Conservation (phyloP, 2,329 filamentous ascomycete genomes). For the Talaromyces sp. region DNA sequence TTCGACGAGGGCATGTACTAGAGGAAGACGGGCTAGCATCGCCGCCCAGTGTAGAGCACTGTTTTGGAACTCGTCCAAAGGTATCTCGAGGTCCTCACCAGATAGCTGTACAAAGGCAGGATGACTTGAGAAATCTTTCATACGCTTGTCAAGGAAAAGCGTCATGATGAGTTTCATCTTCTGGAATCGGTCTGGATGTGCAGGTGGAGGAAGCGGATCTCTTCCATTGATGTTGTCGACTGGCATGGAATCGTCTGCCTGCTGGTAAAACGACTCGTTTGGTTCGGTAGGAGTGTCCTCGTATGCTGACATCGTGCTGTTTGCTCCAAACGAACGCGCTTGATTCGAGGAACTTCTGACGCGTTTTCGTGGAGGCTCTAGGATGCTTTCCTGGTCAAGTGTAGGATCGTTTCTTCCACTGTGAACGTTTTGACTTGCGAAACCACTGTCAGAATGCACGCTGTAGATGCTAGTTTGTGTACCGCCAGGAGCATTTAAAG, state of each 20-base stretch:
- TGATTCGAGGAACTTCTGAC: conserved; percentile 58
- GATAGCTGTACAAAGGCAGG: conserved; percentile 74
- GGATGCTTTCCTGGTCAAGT: conserved; percentile 56
- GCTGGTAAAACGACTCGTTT: conserved; percentile 49
- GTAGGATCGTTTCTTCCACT: conserved; percentile 38
- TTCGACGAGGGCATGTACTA: conserved; percentile 76
- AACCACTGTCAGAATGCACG: conserved; percentile 71
- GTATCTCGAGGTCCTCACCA: conserved; percentile 81
- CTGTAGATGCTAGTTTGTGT: conserved; percentile 73
- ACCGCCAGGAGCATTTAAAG: conserved; percentile 69
- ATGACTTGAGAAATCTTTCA: conserved; percentile 70
- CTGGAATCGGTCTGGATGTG: conserved; percentile 65
- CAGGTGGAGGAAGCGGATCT: conserved; percentile 51
- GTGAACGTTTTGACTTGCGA: conserved; percentile 59
- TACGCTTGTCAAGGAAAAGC: conserved; percentile 72
- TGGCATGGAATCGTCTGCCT: conserved; percentile 34
- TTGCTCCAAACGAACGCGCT: conserved; percentile 36
- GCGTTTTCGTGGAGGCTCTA: conserved; percentile 81
- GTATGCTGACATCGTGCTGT: conserved; percentile 39
- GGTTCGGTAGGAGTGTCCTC: conserved; percentile 48
- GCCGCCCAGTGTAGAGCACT: conserved; percentile 96
- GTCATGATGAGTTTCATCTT: conserved; percentile 81
- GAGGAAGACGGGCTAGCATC: conserved; percentile 78
- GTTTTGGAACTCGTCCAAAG: conserved; percentile 80
- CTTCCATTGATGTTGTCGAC: conserved; percentile 38